phyloP scores from a whole-genome alignment of 306 rosid genomes.

The Cicer cuneatum region DNA sequence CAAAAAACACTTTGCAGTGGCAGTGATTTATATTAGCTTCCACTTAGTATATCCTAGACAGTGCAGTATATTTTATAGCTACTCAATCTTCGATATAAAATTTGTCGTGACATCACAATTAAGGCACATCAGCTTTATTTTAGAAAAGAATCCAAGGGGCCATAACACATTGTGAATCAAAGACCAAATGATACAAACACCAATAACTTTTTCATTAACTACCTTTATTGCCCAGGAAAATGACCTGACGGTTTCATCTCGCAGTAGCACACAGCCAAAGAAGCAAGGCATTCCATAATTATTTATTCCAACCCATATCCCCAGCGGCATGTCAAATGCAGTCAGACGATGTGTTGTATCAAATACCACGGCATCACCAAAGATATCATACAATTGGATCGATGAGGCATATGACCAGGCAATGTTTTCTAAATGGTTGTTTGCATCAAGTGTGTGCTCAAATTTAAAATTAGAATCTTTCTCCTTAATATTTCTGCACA shows the following conservation, averaged over 20 bases:
- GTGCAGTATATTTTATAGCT: constrained; percentile 2
- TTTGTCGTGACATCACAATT: constrained; percentile 6
- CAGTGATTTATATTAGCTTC: constrained; percentile 13
- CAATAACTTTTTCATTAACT: constrained; percentile 40
- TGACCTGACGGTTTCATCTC: constrained; percentile 82
- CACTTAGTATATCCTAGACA: constrained; percentile 28
- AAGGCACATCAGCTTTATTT: constrained; percentile 20
- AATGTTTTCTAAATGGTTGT: constrained; percentile 78
- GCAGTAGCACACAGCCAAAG: constrained; percentile 86
- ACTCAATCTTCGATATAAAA: constrained; percentile 34
- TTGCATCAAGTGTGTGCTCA: constrained; percentile 77
- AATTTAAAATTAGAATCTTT: constrained; percentile 90
- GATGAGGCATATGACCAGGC: constrained; percentile 99
- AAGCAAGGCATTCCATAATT: constrained; percentile 99
- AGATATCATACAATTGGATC: constrained; percentile 73
- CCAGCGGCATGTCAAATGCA: constrained; percentile 94
- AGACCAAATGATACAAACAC: constrained; percentile 27
- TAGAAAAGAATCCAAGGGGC: constrained; percentile 32
- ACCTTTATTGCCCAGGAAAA: constrained; percentile 95
- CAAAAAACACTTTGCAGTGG: constrained; percentile 28
- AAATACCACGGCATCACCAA: constrained; percentile 92
- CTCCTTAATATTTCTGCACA: constrained; percentile 90
- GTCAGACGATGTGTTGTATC: constrained; percentile 92
- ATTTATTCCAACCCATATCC: constrained; percentile 95
- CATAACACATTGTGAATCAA: constrained; percentile 34